Conservation (phyloP, 306 rosid species). For the Gleditsia sinensis region DNA sequence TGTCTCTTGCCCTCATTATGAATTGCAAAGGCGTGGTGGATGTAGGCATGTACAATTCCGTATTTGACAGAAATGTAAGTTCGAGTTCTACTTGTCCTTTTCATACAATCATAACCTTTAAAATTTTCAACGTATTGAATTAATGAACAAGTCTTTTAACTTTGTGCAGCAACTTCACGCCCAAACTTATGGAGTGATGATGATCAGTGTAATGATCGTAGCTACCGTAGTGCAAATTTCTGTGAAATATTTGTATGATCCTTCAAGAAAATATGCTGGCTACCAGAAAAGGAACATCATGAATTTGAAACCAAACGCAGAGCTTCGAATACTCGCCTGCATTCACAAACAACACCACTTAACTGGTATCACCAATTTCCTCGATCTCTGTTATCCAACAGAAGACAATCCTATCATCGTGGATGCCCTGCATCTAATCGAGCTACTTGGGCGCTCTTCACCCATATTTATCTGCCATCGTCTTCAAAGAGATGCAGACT, state of each 20-base stretch:
- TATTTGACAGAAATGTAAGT: constrained; percentile 35
- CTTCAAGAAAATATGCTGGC: constrained; percentile 54
- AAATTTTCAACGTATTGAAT: not conserved
- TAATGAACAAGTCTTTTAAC: not conserved
- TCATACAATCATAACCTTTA: not conserved
- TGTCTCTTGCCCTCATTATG: constrained; percentile 55
- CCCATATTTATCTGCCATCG: constrained; percentile 55
- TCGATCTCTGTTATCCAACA: constrained; percentile 49
- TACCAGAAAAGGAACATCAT: constrained; percentile 52
- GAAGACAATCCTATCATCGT: constrained; percentile 35
- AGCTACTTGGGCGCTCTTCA: constrained; percentile 49
- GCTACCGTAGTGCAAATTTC: constrained; percentile 40
- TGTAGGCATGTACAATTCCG: not conserved
- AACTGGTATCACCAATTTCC: constrained; percentile 31
- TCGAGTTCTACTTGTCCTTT: not conserved
- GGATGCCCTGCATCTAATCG: constrained; percentile 54
- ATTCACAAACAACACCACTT: constrained; percentile 49
- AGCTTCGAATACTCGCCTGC: constrained; percentile 41
- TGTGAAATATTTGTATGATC: constrained; percentile 51
- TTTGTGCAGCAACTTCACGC: constrained; percentile 36
- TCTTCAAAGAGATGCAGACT: constrained; percentile 22
- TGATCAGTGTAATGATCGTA: constrained; percentile 26
- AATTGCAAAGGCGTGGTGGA: constrained; percentile 65
- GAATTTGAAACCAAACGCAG: constrained; percentile 29
- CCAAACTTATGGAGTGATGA: not conserved